These are phyloP conservation scores for Amaranthus hypochondriacus DNA, from an alignment of 148 eudicot genomes.

Conservation along the genomic window DNA sequence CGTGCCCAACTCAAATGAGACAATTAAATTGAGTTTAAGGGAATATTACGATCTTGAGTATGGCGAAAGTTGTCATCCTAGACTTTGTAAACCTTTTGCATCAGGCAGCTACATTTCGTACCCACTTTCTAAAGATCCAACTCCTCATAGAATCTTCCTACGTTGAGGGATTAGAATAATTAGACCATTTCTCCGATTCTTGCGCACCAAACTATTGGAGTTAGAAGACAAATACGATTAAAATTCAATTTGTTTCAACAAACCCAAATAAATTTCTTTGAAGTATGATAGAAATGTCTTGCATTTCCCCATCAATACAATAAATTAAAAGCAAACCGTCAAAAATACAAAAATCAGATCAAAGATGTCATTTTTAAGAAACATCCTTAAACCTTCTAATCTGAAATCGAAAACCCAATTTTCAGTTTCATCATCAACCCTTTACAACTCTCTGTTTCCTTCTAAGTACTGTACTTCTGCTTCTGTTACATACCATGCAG, in stretches of 20 bases:
- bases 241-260: conserved; percentile 2
- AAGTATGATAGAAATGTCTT: not conserved
- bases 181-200: conserved; percentile 4
- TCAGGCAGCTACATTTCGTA: too few relatives aligned
- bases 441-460: conserved; percentile 21
- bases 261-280: not conserved
- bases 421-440: conserved; percentile 19
- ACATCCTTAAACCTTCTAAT: conserved; percentile 32
- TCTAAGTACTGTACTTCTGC: conserved; percentile 16
- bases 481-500: conserved; percentile 23
- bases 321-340: too few relatives aligned
- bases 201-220: conserved; percentile 2
- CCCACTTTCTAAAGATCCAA: too few relatives aligned
- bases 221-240: not conserved
- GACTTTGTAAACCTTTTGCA: too few relatives aligned
- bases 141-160: conserved; percentile 7
- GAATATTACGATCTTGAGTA: too few relatives aligned
- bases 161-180: conserved; percentile 6
- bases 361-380: conserved; percentile 50
- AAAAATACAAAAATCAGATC: too few relatives aligned
- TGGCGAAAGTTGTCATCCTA: too few relatives aligned
- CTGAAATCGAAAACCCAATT: conserved; percentile 20
- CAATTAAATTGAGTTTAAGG: too few relatives aligned
- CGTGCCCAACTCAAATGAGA: too few relatives aligned
- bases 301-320: not conserved